A percentile compares a stretch with the other conserved stretches of the same genome.
Conservation (phyloP, 2,329 filamentous ascomycete genomes). For the Trichoderma pleuroti region DNA sequence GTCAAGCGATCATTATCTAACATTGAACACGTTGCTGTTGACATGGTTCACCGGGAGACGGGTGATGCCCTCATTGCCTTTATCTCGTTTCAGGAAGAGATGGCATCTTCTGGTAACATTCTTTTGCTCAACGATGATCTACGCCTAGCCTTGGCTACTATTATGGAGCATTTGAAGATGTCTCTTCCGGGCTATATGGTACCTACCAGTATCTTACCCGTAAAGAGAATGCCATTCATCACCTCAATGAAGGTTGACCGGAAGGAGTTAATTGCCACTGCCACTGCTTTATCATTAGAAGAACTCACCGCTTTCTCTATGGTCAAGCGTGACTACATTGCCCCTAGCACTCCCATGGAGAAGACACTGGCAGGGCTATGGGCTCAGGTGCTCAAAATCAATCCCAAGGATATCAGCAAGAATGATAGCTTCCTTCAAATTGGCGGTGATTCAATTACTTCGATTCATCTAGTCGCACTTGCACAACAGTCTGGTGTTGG, state of each 20-base stretch:
- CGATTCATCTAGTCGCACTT: slow-evolving; percentile 5
- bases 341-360: neutral
- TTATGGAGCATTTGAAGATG: neutral
- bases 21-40: slow-evolving; percentile 10
- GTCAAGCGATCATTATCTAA: neutral
- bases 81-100: neutral
- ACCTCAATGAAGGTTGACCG: slow-evolving; percentile 23
- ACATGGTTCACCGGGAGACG: neutral
- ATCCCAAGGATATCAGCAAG: neutral
- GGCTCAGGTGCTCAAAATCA: slow-evolving; percentile 12
- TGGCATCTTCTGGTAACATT: neutral
- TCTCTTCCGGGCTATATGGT: slow-evolving; percentile 35
- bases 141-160: neutral
- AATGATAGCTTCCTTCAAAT: slow-evolving; percentile 39
- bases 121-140: neutral
- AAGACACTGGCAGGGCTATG: neutral
- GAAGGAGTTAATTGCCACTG: neutral
- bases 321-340: slow-evolving; percentile 12
- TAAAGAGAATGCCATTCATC: slow-evolving; percentile 22
- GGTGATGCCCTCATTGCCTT: slow-evolving; percentile 7
- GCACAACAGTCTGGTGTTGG: neutral
- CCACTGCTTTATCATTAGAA: neutral
- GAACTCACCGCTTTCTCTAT: neutral
- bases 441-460: slow-evolving; percentile 41
- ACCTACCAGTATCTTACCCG: slow-evolving; percentile 29